Evolutionary conservation across 805 yeast species (phyloP).

Genomic region (Jamesozyma hellenica): DNA sequence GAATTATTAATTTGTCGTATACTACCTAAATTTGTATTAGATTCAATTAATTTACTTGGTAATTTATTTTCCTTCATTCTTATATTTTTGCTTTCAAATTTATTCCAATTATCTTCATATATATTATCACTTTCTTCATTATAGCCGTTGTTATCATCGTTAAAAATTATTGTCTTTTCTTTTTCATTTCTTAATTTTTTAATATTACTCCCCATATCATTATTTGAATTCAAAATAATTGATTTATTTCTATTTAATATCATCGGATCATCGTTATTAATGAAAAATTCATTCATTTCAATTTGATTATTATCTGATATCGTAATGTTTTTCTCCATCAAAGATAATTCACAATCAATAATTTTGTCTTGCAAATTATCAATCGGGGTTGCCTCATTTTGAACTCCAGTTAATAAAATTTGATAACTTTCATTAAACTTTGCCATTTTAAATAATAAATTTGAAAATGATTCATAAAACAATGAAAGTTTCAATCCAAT

Average conservation of each 20-base stretch:
- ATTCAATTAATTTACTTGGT: neutral
- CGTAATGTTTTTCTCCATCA: slow-evolving; percentile 9
- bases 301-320: neutral
- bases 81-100: neutral
- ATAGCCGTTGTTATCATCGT: neutral
- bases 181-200: neutral
- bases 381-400: slow-evolving; percentile 37
- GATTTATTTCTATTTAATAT: slow-evolving; percentile 1
- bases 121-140: neutral
- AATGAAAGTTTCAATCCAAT: slow-evolving; percentile 59
- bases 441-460: slow-evolving; percentile 16
- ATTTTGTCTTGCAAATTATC: neutral
- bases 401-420: slow-evolving; percentile 15
- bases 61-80: slow-evolving; percentile 2
- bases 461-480: slow-evolving; percentile 72
- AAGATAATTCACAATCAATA: slow-evolving; percentile 14
- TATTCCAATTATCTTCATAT: neutral
- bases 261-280: neutral
- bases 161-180: neutral
- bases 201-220: neutral
- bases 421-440: slow-evolving; percentile 15
- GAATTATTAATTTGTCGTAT: slow-evolving; percentile 1
- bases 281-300: neutral
- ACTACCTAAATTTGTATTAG: slow-evolving; percentile 1
- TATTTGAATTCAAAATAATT: neutral